Evolutionary conservation across 2,329 filamentous ascomycete genomes (phyloP).

Genomic region (Diaporthe nobilis): DNA sequence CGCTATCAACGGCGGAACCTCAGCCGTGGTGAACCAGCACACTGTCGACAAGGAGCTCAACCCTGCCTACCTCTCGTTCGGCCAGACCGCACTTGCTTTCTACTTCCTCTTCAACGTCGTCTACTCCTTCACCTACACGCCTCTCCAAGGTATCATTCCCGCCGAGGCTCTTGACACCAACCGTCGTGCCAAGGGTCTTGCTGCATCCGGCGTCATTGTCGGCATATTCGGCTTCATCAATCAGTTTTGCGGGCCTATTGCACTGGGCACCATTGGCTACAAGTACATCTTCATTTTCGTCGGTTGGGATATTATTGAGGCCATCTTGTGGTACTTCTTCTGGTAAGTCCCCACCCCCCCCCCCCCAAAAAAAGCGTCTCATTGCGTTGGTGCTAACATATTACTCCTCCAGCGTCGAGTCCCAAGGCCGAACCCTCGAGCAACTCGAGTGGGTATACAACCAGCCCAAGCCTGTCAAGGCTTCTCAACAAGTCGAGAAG

Average conservation of each 20-base stretch:
- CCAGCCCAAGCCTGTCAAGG: slow-evolving; percentile 64
- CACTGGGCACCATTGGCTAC: slow-evolving; percentile 58
- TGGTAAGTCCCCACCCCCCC: slow-evolving; percentile 51
- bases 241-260: slow-evolving; percentile 62
- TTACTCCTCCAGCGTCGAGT: slow-evolving; percentile 57
- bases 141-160: slow-evolving; percentile 62
- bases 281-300: slow-evolving; percentile 63
- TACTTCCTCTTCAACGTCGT: slow-evolving; percentile 66
- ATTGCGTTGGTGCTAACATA: neutral
- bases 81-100: slow-evolving; percentile 59
- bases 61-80: slow-evolving; percentile 50
- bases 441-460: slow-evolving; percentile 65
- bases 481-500: slow-evolving; percentile 62
- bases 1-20: slow-evolving; percentile 62
- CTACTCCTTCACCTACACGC: slow-evolving; percentile 65
- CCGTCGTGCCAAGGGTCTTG: slow-evolving; percentile 62
- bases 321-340: slow-evolving; percentile 60
- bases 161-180: slow-evolving; percentile 64
- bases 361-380: neutral
- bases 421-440: slow-evolving; percentile 64
- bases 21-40: slow-evolving; percentile 52
- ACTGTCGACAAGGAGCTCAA: slow-evolving; percentile 50
- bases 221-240: slow-evolving; percentile 63
- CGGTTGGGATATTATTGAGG: slow-evolving; percentile 61
- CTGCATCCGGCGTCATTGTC: slow-evolving; percentile 60